These are phyloP conservation scores for Carex myosuroides DNA, from an alignment of 176 grass and related monocot genomes.

Conservation along the genomic window DNA sequence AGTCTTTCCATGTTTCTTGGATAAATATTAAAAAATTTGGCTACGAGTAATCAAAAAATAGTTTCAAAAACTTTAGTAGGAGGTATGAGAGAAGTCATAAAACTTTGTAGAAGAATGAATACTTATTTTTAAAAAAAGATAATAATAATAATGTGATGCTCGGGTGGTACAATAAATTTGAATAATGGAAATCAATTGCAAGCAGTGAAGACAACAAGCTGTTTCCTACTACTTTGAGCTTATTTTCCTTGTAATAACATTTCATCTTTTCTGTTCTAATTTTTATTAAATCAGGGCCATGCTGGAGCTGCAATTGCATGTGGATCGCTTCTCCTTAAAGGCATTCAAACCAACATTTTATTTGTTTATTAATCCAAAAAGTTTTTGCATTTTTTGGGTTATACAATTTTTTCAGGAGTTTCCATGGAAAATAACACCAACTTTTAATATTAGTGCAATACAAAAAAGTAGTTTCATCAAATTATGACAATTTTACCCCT, in stretches of 20 bases:
- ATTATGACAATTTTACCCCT: neutral
- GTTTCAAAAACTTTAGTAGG: neutral
- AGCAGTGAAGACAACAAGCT: neutral
- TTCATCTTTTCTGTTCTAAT: neutral
- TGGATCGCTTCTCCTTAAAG: conserved; percentile 90
- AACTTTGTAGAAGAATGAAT: neutral
- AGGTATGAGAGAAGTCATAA: neutral
- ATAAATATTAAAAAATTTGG: neutral
- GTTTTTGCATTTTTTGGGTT: neutral
- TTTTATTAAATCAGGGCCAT: conserved; percentile 50
- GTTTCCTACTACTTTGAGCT: neutral
- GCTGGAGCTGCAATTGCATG: conserved; percentile 88
- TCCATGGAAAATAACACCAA: neutral
- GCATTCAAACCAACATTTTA: conserved; percentile 25
- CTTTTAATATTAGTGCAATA: neutral
- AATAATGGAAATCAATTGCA: neutral
- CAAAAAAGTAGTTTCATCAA: neutral
- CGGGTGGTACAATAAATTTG: neutral
- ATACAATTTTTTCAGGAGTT: neutral
- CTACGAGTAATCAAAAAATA: neutral
- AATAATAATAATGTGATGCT: neutral
- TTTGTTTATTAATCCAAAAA: conserved; percentile 1
- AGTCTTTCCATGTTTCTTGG: neutral
- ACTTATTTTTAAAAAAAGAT: neutral
- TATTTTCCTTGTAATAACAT: neutral